These are phyloP conservation scores for Antarctomyces pellizariae DNA, from an alignment of 495 filamentous ascomycete species.

Conservation along the genomic window DNA sequence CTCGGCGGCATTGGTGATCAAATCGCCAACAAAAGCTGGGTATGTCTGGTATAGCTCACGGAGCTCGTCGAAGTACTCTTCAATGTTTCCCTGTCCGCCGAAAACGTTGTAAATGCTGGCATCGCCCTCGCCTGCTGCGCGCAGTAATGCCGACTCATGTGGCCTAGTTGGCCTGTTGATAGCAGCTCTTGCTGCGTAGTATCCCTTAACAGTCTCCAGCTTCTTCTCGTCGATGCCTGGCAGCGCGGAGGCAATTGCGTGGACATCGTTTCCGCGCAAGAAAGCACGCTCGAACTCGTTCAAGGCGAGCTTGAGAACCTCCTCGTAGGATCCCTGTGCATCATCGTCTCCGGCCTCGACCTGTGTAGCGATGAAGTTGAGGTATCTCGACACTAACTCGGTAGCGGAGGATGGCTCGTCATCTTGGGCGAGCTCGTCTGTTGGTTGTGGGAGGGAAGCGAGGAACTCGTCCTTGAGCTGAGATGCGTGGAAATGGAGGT, in stretches of 20 bases:
- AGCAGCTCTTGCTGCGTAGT: conserved; percentile 73
- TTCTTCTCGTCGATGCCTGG: conserved; percentile 83
- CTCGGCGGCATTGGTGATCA: conserved; percentile 55
- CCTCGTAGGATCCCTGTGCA: conserved; percentile 55
- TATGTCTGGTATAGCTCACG: conserved; percentile 79
- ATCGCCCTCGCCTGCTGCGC: conserved; percentile 56
- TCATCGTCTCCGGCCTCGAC: conserved; percentile 83
- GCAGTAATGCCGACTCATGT: conserved; percentile 80
- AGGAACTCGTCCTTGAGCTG: conserved; percentile 75
- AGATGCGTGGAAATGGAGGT: conserved; percentile 83
- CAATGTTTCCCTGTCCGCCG: conserved; percentile 97
- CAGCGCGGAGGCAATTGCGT: conserved; percentile 62
- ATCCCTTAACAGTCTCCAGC: conserved; percentile 60
- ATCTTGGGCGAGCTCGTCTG: conserved; percentile 90
- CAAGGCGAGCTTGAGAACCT: conserved; percentile 68
- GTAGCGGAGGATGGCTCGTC: conserved; percentile 86
- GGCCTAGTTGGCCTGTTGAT: conserved; percentile 60
- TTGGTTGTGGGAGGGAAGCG: conserved; percentile 62
- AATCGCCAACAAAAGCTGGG: conserved; percentile 65
- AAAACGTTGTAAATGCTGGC: conserved; percentile 80
- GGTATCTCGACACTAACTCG: conserved; percentile 79
- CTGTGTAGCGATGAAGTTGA: conserved; percentile 67
- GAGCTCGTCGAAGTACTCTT: conserved; percentile 97
- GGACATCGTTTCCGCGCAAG: conserved; percentile 85
- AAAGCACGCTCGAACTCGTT: conserved; percentile 93